Evolutionary conservation across 805 yeast species (phyloP).

Genomic region (Clavispora vitiphila): DNA sequence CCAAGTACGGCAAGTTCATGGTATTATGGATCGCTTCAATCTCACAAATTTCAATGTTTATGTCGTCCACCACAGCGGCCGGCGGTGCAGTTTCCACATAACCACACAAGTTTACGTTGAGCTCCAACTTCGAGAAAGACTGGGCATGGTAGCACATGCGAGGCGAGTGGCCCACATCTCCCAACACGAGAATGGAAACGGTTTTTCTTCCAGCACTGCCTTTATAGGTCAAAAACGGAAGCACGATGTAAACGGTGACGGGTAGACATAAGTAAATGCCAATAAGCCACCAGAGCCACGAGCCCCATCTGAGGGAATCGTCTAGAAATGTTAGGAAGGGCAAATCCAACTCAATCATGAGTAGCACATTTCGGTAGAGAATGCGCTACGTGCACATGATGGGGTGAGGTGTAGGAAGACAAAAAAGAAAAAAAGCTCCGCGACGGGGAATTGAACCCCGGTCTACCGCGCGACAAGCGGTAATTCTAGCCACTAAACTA

Average conservation of each 20-base stretch:
- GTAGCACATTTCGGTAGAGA: too few species aligned
- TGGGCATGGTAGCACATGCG: constrained; percentile 88
- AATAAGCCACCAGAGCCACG: constrained; percentile 43
- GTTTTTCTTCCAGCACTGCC: constrained; percentile 36
- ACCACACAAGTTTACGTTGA: constrained; percentile 80
- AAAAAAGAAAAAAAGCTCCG: constrained; percentile 11
- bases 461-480: constrained; percentile 22
- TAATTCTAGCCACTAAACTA: constrained; percentile 20
- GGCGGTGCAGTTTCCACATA: constrained; percentile 61
- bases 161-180: constrained; percentile 94
- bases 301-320: constrained; percentile 5
- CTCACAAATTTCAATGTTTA: constrained; percentile 47
- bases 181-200: constrained; percentile 76
- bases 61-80: constrained; percentile 43
- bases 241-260: constrained; percentile 32
- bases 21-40: constrained; percentile 39
- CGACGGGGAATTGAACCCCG: constrained; percentile 20
- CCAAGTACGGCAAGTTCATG: constrained; percentile 44
- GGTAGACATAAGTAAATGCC: constrained; percentile 45
- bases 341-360: neutral
- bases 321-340: neutral
- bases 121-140: constrained; percentile 66
- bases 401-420: neutral
- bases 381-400: too few species aligned
- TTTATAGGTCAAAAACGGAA: constrained; percentile 33